These are phyloP conservation scores for Hymenoscyphus occultus DNA, from an alignment of 2,329 filamentous ascomycete genomes.

Conservation along the genomic window DNA sequence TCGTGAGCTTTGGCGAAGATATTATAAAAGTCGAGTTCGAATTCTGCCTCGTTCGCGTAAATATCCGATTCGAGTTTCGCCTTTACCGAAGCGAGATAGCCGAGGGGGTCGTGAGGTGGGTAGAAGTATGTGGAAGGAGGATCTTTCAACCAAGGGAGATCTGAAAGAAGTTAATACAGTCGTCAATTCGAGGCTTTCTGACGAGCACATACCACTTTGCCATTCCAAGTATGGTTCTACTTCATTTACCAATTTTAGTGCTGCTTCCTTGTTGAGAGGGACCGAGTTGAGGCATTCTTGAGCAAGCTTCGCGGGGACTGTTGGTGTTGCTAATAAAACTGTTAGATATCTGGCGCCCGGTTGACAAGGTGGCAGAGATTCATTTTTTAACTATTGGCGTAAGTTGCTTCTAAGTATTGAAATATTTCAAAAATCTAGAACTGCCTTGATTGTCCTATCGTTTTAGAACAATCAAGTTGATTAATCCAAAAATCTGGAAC, in stretches of 20 bases:
- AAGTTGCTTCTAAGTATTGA: too few relatives aligned
- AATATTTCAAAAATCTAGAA: neutral
- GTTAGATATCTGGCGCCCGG: constrained; percentile 1
- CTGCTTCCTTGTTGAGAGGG: constrained; percentile 29
- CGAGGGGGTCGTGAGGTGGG: constrained; percentile 47
- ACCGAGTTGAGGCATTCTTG: constrained; percentile 35
- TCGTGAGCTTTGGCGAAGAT: constrained; percentile 58
- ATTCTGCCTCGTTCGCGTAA: constrained; percentile 53
- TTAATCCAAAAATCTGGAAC: too few relatives aligned
- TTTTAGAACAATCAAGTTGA: too few relatives aligned
- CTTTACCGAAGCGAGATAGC: constrained; percentile 45
- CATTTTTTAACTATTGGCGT: too few relatives aligned
- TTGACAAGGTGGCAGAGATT: too few relatives aligned
- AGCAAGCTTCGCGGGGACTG: constrained; percentile 31
- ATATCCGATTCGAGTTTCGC: constrained; percentile 41
- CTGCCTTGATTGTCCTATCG: too few relatives aligned
- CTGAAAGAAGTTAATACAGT: constrained; percentile 18
- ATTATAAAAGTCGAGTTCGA: constrained; percentile 52
- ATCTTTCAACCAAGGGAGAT: constrained; percentile 41
- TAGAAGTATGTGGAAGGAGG: constrained; percentile 52
- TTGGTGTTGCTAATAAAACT: constrained; percentile 26
- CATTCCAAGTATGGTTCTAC: constrained; percentile 34
- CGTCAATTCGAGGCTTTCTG: neutral
- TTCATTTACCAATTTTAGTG: constrained; percentile 28
- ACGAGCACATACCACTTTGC: constrained; percentile 29